phyloP scores from a whole-genome alignment of 192 early-diverging fungal genomes.

The Jimgerdemannia lactiflua region DNA sequence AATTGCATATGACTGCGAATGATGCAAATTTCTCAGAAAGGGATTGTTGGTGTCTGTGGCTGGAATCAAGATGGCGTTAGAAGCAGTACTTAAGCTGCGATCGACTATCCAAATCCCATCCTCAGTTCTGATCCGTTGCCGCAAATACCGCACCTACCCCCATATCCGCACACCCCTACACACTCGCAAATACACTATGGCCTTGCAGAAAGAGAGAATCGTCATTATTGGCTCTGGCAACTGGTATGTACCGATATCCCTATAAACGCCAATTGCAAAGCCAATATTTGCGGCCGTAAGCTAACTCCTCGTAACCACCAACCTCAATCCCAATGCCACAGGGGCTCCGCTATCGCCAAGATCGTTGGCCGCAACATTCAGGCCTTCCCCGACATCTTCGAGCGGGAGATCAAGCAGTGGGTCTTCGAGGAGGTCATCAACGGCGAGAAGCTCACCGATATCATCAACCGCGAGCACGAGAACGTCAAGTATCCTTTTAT shows the following conservation, averaged over 20 bases:
- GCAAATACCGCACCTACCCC: neutral
- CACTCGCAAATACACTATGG: neutral
- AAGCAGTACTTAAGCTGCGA: neutral
- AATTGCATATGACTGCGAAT: too few species aligned
- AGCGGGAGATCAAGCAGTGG: constrained; percentile 87
- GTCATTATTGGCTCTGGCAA: constrained; percentile 94
- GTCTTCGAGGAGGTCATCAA: constrained; percentile 91
- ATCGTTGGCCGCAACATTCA: constrained; percentile 86
- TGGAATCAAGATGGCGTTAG: neutral
- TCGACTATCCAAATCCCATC: neutral
- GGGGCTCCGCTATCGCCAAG: constrained; percentile 92
- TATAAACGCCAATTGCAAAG: neutral
- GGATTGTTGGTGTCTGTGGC: too few species aligned
- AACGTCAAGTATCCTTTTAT: constrained; percentile 62
- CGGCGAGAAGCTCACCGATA: constrained; percentile 83
- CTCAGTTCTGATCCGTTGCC: neutral
- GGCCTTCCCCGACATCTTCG: constrained; percentile 60
- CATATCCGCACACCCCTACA: too few species aligned
- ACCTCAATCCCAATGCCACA: constrained; percentile 21
- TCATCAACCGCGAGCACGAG: constrained; percentile 93
- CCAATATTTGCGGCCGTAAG: neutral
- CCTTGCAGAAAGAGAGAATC: constrained; percentile 62
- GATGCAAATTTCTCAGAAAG: too few species aligned
- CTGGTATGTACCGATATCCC: constrained; percentile 60
- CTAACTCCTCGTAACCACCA: neutral